These are phyloP conservation scores for Acorus gramineus DNA, from an alignment of 106 monocot species.

Conservation along the genomic window DNA sequence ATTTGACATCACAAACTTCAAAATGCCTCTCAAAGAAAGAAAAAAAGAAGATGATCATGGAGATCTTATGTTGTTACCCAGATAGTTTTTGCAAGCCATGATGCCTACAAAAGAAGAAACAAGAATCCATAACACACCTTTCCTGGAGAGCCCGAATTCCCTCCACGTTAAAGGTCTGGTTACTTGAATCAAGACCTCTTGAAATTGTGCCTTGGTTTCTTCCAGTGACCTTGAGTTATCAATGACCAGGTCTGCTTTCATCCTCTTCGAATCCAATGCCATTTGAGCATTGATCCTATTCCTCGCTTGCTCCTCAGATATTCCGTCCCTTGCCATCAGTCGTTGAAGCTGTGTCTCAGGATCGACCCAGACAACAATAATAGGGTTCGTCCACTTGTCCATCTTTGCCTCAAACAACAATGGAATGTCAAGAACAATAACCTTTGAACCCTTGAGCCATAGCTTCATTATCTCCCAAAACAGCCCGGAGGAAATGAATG, in stretches of 20 bases:
- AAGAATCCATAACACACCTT: constrained; percentile 47
- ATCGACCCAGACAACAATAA: constrained; percentile 89
- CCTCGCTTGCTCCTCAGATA: constrained; percentile 64
- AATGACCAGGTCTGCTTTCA: constrained; percentile 66
- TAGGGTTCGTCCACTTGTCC: constrained; percentile 58
- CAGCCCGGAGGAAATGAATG: constrained; percentile 71
- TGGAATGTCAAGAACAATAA: constrained; percentile 85
- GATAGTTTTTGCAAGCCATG: constrained; percentile 2
- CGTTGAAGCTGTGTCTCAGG: constrained; percentile 64
- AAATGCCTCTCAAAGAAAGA: too few relatives aligned
- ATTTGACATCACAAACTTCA: too few relatives aligned
- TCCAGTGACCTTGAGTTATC: constrained; percentile 81
- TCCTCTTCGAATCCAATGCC: constrained; percentile 61
- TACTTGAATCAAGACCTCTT: constrained; percentile 37
- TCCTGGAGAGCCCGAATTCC: constrained; percentile 49
- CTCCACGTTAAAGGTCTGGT: constrained; percentile 52
- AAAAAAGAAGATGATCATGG: too few relatives aligned
- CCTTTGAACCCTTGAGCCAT: constrained; percentile 69
- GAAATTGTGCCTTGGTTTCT: constrained; percentile 57
- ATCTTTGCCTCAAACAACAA: constrained; percentile 79
- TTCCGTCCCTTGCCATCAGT: constrained; percentile 61
- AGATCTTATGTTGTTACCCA: too few relatives aligned
- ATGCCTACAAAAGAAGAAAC: constrained; percentile 25
- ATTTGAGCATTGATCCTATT: constrained; percentile 67
- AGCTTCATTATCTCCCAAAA: constrained; percentile 67